These are phyloP conservation scores for Globisporangium viniferum DNA, from an alignment of 352 stramenopile genomes.

Conservation along the genomic window DNA sequence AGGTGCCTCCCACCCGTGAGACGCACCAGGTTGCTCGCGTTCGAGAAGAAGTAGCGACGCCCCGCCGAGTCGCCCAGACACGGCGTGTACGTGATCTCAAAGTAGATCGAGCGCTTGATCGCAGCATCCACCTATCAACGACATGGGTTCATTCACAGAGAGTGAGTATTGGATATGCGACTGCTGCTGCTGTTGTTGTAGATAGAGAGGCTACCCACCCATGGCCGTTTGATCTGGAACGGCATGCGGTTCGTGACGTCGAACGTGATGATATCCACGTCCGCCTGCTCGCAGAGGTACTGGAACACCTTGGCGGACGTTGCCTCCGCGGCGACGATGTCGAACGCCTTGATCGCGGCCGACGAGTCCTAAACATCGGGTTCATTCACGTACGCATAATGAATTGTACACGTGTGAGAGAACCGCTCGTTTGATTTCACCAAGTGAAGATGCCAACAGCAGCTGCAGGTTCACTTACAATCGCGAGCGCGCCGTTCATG, in stretches of 20 bases:
- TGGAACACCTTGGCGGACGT: conserved; percentile 73
- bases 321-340: conserved; percentile 73
- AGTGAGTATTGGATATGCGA: not conserved
- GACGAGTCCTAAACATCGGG: conserved; percentile 35
- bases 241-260: conserved; percentile 75
- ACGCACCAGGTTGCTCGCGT: conserved; percentile 74
- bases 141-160: not conserved
- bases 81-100: conserved; percentile 80
- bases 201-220: conserved; percentile 28
- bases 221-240: conserved; percentile 75
- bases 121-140: conserved; percentile 54
- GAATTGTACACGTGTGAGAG: not conserved
- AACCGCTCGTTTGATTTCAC: not conserved
- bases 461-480: conserved; percentile 33
- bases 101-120: conserved; percentile 68
- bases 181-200: not conserved
- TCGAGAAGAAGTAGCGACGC: conserved; percentile 85
- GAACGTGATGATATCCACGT: conserved; percentile 82
- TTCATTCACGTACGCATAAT: not conserved
- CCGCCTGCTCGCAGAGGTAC: conserved; percentile 73
- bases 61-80: conserved; percentile 72
- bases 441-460: not conserved
- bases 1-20: conserved; percentile 66
- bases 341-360: conserved; percentile 61
- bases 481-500: conserved; percentile 49